Evolutionary conservation across 2,329 filamentous ascomycete species (phyloP), one percentile per base, ranked within the genome.

Genomic region (Blastomyces emzantsi): DNA sequence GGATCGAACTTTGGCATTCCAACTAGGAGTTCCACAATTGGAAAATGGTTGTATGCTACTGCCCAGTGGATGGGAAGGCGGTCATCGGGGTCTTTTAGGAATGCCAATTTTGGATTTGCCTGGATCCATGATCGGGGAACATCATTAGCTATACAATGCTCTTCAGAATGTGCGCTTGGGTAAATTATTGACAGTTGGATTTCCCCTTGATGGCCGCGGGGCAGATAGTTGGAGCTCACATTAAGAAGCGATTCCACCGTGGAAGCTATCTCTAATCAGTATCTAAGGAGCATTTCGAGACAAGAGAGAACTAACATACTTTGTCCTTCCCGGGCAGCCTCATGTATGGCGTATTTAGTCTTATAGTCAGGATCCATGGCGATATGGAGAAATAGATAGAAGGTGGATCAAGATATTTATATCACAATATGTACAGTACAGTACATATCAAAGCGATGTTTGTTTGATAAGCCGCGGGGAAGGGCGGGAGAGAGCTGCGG

Each of bases 1-100:
- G 90, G 84, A 73, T 97, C 91, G 72, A 97, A 96, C 64, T 82
- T 81, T 70, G 87, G 87, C 66, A 82, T 80, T 63, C 89, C 82
- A 1, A 89, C 82, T 3, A 97, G 81, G 25, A 93, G 74, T 60
- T 88, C 81, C 22, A 90, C 86, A 64, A 97, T 91, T 30, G 87
- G 83, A 7, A 88, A 77, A 68, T 86, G 87, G 73, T 94, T 95
- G 75, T 90, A 89, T 28, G 92, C 94, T 1, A 87, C 85, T 0
- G 94, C 93, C 94, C 94, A 99, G 80, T 99, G 94, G 64, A 97
- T 86, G 2, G 94, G 88, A 47, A 96, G 84, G 55, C 94, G 90
- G 19, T 91, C 90, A 74, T 99, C 94, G 59, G 90, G 88, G 71
- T 99, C 94, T 71, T 79, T 81, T 70, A 87, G 85, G 64, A 79